Conservation (phyloP, 768 basidiomycete species). For the Postia placenta region DNA sequence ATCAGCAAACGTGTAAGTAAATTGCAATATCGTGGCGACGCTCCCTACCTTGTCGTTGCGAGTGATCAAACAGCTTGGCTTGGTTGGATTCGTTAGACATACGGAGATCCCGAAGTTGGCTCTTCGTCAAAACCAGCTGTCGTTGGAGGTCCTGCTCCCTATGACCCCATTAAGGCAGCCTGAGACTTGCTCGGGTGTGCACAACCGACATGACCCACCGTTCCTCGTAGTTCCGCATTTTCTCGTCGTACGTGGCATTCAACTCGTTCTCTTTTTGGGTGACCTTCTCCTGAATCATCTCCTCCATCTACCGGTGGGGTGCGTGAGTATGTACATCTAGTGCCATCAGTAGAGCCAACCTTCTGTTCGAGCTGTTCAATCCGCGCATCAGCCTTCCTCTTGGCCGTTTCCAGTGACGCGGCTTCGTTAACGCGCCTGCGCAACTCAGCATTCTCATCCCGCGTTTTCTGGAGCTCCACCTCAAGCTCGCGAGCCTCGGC, state of each 20-base stretch:
- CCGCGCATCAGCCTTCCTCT: slow-evolving; percentile 69
- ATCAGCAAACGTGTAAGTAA: background rate
- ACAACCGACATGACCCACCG: no score
- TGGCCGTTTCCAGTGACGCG: slow-evolving; percentile 54
- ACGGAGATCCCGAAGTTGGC: slow-evolving; percentile 86
- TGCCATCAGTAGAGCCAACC: slow-evolving; percentile 28
- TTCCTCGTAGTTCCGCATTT: slow-evolving; percentile 92
- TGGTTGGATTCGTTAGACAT: slow-evolving; percentile 90
- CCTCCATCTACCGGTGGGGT: slow-evolving; percentile 73
- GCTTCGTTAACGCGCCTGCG: slow-evolving; percentile 65
- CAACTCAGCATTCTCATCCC: slow-evolving; percentile 80
- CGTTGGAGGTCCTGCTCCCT: slow-evolving; percentile 92
- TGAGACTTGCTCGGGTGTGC: no score
- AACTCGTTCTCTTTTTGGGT: slow-evolving; percentile 93
- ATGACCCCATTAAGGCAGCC: no score
- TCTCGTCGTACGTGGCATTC: slow-evolving; percentile 95
- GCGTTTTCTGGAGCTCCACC: slow-evolving; percentile 61
- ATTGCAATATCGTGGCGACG: background rate
- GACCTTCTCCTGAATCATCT: slow-evolving; percentile 84
- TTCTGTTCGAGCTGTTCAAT: slow-evolving; percentile 80
- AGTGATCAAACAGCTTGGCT: slow-evolving; percentile 87
- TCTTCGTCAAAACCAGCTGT: slow-evolving; percentile 84
- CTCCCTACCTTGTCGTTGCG: slow-evolving; percentile 73
- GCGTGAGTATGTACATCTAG: no score
- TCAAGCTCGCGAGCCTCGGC: slow-evolving; percentile 78